phyloP scores from a whole-genome alignment of 306 rosid genomes.

The Abrus precatorius region DNA sequence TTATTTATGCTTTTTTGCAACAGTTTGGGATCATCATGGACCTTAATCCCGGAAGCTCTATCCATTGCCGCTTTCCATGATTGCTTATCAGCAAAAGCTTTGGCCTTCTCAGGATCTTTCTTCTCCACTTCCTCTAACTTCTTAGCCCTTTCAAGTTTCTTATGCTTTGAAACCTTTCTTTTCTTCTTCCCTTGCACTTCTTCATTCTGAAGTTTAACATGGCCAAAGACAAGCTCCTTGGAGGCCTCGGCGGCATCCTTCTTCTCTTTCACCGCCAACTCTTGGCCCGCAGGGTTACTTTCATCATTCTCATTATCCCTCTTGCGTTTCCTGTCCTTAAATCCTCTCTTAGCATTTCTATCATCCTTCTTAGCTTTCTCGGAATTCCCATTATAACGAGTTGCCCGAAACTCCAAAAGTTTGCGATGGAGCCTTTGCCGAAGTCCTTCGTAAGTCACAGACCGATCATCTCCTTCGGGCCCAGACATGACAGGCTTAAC shows the following conservation, averaged over 20 bases:
- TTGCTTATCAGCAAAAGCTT: conserved; percentile 63
- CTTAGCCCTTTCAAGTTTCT: conserved; percentile 85
- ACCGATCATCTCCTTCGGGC: conserved; percentile 59
- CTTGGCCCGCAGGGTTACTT: conserved; percentile 38
- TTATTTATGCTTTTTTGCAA: conserved; percentile 66
- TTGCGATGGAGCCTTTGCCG: conserved; percentile 67
- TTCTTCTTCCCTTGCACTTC: conserved; percentile 68
- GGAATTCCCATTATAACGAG: conserved; percentile 58
- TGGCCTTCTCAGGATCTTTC: conserved; percentile 84
- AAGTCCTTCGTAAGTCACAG: conserved; percentile 81
- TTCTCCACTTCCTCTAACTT: conserved; percentile 73
- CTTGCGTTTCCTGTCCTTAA: conserved; percentile 61
- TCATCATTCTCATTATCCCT: conserved; percentile 58
- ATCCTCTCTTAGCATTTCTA: conserved; percentile 55
- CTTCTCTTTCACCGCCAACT: conserved; percentile 48
- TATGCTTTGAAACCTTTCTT: conserved; percentile 65
- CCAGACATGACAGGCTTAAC: conserved; percentile 55
- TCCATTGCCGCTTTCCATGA: conserved; percentile 82
- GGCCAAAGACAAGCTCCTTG: conserved; percentile 74
- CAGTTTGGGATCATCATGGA: conserved; percentile 84
- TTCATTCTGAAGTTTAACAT: conserved; percentile 71
- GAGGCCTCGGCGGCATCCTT: conserved; percentile 79
- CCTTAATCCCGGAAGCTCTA: conserved; percentile 84
- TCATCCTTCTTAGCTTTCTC: conserved; percentile 56
- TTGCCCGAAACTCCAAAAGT: conserved; percentile 65